Base-by-base conservation (phyloP, 805 yeast genomes). In the Ogataea allantospora region DNA sequence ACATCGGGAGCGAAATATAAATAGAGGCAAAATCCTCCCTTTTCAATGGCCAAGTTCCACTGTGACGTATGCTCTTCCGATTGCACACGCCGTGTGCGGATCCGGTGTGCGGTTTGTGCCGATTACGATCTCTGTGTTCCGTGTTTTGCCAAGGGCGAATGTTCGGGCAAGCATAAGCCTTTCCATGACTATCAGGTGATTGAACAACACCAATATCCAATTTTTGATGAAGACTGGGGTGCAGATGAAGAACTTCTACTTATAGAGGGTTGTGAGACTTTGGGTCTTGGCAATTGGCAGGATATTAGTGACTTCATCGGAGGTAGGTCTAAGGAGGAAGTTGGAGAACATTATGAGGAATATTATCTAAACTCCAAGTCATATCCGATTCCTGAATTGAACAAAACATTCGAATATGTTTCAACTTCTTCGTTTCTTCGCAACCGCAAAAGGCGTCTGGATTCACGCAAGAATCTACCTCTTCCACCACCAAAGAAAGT, bases 101-200 rank as follows among this genome's bases (percentile, higher is more conserved):
- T 93, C 32, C 73, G 84, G 35, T 93, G 99, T 69, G 98, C 97
- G 0, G 82, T 79, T 22, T 95, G 99, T 63, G 70, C 78, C 3
- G 98, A 91, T 60, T 93, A 91, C 55, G 99, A 93, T 60, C 67
- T 93, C n/a, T 93, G 99, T 69, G 98, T 95, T 5, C 96, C 95
- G 2, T 93, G 99, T 61, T 93, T 93, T 65, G 82, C 96, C 2
- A 75, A 79, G 40, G 99, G 99, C 10, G 67, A 75, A 11, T 66
- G 76, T 15, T 76, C 93, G 3, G 95, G 88, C 3, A 80, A 77
- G 44, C 99, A 93, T 66, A 82, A 88, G 60, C 98, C 99, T 8
- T 86, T 79, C 73, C 99, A 93, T 60, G 95, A 86, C 55, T 93
- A 93, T 60, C 77, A 79, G 54, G 85, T 93, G 11, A 80, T 91